phyloP scores from a whole-genome alignment of 495 filamentous ascomycete species.

The Penicillium paradoxum region DNA sequence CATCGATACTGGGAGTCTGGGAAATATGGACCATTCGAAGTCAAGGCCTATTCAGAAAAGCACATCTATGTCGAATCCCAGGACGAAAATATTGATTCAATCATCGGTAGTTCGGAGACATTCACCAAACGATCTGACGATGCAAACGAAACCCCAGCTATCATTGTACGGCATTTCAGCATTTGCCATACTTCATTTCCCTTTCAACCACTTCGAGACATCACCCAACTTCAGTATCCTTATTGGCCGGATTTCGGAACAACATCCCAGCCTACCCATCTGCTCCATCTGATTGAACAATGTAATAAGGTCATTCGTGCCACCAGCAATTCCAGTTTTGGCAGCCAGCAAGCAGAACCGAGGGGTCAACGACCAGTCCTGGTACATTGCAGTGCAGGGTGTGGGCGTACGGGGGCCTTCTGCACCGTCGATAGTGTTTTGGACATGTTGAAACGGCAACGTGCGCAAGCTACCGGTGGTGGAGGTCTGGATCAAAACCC shows the following conservation, averaged over 20 bases:
- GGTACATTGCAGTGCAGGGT: conserved; percentile 94
- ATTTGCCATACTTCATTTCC: conserved; percentile 71
- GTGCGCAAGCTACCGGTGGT: conserved; percentile 21
- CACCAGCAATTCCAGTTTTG: conserved; percentile 31
- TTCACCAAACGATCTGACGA: conserved; percentile 18
- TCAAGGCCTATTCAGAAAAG: conserved; percentile 75
- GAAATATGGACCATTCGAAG: conserved; percentile 72
- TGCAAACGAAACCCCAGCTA: conserved; percentile 57
- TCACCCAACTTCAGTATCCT: conserved; percentile 91
- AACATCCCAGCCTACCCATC: conserved; percentile 79
- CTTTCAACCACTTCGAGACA: conserved; percentile 82
- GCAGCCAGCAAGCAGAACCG: conserved; percentile 50
- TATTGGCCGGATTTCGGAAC: conserved; percentile 96
- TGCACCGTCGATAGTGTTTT: conserved; percentile 94
- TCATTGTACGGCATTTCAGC: conserved; percentile 82
- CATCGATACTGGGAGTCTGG: conserved; percentile 87
- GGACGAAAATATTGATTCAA: conserved; percentile 7
- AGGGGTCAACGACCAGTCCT: conserved; percentile 63
- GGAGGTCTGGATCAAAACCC: conserved; percentile 32
- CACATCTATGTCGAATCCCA: conserved; percentile 64
- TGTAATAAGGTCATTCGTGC: conserved; percentile 54
- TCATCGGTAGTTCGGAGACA: conserved; percentile 12
- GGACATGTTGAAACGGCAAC: conserved; percentile 84
- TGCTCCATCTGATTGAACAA: conserved; percentile 82
- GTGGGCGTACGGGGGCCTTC: conserved; percentile 91